A percentile compares a stretch with the other conserved stretches of the same genome.
phyloP scores from a whole-genome alignment of 345 rosid genomes.

The Mallotus nudiflorus region DNA sequence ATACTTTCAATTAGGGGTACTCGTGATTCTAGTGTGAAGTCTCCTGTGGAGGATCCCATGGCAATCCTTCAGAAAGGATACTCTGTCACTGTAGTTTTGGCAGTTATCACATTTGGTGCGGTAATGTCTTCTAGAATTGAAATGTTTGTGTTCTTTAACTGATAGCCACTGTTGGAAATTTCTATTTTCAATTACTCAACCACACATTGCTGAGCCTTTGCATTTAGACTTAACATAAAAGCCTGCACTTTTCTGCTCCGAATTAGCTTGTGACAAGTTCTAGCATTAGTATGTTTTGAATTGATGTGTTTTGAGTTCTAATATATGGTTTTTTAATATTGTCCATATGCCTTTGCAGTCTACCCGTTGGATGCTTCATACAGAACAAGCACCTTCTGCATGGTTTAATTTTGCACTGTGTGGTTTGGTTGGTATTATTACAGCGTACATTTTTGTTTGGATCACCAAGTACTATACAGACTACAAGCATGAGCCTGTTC shows the following conservation, averaged over 20 bases:
- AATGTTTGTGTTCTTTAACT: not conserved
- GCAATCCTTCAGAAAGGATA: constrained; percentile 97
- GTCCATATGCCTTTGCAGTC: constrained; percentile 54
- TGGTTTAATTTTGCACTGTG: constrained; percentile 95
- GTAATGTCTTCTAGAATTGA: constrained; percentile 47
- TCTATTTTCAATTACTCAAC: not conserved
- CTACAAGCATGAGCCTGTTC: constrained; percentile 97
- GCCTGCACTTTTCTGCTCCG: constrained; percentile 1
- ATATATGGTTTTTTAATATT: constrained; percentile 12
- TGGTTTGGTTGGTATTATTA: constrained; percentile 94
- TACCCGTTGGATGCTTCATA: constrained; percentile 95
- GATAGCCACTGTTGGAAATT: constrained; percentile 1
- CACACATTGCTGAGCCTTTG: not conserved
- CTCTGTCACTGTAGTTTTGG: constrained; percentile 77
- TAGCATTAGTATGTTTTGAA: not conserved
- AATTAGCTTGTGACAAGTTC: not conserved
- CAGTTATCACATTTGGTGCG: constrained; percentile 82
- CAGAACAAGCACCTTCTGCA: constrained; percentile 97
- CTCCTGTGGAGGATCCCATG: constrained; percentile 92
- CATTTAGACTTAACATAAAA: not conserved
- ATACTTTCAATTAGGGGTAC: constrained; percentile 85
- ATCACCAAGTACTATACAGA: constrained; percentile 96
- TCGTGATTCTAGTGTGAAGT: constrained; percentile 72
- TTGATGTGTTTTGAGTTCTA: constrained; percentile 16
- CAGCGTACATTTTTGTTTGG: constrained; percentile 90